These are phyloP conservation scores for Echinochloa phyllopogon DNA, from an alignment of 176 grass and related monocot species.

Conservation along the genomic window DNA sequence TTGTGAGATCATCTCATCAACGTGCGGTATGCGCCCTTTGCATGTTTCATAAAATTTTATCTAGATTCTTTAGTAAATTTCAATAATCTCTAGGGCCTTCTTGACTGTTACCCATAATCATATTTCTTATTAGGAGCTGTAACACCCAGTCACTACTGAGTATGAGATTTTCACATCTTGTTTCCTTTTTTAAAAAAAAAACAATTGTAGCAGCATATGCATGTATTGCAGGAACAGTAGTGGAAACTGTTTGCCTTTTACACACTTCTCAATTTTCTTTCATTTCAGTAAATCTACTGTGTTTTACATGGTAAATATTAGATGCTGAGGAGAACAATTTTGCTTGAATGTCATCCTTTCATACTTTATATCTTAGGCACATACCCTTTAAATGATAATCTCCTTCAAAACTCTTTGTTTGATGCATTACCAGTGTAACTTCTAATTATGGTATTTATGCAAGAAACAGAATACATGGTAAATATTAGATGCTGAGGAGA, in stretches of 20 bases:
- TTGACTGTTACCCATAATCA: background rate
- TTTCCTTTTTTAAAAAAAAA: background rate
- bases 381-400: background rate
- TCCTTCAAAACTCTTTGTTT: conserved; percentile 28
- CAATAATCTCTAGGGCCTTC: background rate
- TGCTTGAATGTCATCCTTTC: background rate
- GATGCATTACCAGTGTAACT: background rate
- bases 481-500: too few relatives aligned
- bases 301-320: background rate
- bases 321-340: conserved; percentile 13
- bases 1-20: conserved; percentile 65
- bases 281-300: background rate
- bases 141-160: background rate
- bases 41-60: conserved; percentile 3
- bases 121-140: background rate
- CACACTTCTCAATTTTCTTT: background rate
- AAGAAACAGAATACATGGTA: conserved; percentile 7
- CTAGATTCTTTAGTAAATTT: conserved; percentile 10
- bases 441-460: conserved; percentile 14
- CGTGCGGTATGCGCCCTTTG: conserved; percentile 50
- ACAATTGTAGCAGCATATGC: background rate
- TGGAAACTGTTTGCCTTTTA: background rate
- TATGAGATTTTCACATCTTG: conserved; percentile 12
- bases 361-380: background rate
- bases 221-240: background rate